Evolutionary conservation across 1,139 yeast species (phyloP).

Genomic region (Saccharomyces hybrid): DNA sequence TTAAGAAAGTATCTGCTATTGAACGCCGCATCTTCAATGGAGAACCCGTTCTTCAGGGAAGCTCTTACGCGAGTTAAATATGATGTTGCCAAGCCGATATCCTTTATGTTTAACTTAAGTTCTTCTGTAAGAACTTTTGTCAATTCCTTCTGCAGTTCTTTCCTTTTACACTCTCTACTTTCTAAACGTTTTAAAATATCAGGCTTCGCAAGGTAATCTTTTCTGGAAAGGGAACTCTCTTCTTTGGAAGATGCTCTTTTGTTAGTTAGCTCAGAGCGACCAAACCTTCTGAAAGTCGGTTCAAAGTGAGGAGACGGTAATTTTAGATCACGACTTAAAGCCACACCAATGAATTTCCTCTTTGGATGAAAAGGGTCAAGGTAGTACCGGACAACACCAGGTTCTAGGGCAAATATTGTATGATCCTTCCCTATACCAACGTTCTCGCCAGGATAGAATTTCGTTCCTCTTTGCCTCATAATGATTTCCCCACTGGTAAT

Average conservation of each 20-base stretch:
- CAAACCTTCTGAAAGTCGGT: slow-evolving; percentile 81
- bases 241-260: slow-evolving; percentile 34
- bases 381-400: slow-evolving; percentile 87
- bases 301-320: slow-evolving; percentile 86
- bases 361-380: slow-evolving; percentile 95
- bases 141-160: slow-evolving; percentile 25
- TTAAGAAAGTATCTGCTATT: slow-evolving; percentile 48
- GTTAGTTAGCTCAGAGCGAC: slow-evolving; percentile 51
- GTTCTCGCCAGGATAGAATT: slow-evolving; percentile 90
- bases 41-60: slow-evolving; percentile 44
- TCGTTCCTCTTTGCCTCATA: slow-evolving; percentile 95
- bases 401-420: slow-evolving; percentile 83
- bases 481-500: slow-evolving; percentile 82
- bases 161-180: slow-evolving; percentile 38
- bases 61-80: slow-evolving; percentile 49
- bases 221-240: slow-evolving; percentile 20
- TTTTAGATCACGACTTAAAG: slow-evolving; percentile 52
- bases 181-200: slow-evolving; percentile 37
- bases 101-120: slow-evolving; percentile 32
- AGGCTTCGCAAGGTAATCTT: slow-evolving; percentile 54
- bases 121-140: slow-evolving; percentile 23
- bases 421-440: slow-evolving; percentile 89
- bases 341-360: slow-evolving; percentile 84
- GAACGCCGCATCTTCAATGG: slow-evolving; percentile 47
- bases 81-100: slow-evolving; percentile 39